Evolutionary conservation across 2,329 filamentous ascomycete genomes (phyloP).

Genomic region (Pseudopithomyces chartarum): DNA sequence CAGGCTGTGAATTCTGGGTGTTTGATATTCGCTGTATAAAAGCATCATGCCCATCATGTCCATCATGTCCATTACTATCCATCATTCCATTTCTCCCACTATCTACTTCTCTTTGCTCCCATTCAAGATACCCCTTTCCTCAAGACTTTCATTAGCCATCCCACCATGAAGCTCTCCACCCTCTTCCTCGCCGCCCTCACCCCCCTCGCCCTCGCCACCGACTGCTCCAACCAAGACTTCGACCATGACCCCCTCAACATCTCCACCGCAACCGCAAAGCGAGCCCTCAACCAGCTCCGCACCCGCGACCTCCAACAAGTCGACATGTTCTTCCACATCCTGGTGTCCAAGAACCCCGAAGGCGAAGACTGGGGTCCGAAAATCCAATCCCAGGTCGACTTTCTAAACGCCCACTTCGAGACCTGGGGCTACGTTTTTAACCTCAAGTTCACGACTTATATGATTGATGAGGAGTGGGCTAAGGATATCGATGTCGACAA

Average conservation of each 20-base stretch:
- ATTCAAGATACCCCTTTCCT: constrained; percentile 2
- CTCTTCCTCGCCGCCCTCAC: constrained; percentile 9
- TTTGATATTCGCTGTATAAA: not conserved
- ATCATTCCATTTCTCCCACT: not conserved
- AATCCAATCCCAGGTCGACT: constrained; percentile 16
- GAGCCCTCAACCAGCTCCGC: constrained; percentile 14
- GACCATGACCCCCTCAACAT: constrained; percentile 18
- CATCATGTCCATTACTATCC: not conserved
- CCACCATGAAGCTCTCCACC: constrained; percentile 16
- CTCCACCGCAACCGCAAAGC: constrained; percentile 5
- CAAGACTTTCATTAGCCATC: not conserved
- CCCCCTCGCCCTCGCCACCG: constrained; percentile 6
- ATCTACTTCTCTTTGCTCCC: not conserved
- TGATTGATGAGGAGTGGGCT: constrained; percentile 21
- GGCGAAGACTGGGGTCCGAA: constrained; percentile 11
- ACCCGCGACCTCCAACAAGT: constrained; percentile 12
- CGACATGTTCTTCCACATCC: constrained; percentile 18
- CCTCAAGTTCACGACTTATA: constrained; percentile 13
- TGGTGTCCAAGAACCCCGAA: constrained; percentile 11
- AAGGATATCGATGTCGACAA: constrained; percentile 16
- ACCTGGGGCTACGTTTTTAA: constrained; percentile 20
- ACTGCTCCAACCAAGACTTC: constrained; percentile 19
- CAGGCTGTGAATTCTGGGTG: not conserved
- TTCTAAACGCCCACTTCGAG: constrained; percentile 17
- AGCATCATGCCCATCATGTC: not conserved